Conservation (phyloP, 495 filamentous ascomycete genomes). For the Bryoglossum gracile region DNA sequence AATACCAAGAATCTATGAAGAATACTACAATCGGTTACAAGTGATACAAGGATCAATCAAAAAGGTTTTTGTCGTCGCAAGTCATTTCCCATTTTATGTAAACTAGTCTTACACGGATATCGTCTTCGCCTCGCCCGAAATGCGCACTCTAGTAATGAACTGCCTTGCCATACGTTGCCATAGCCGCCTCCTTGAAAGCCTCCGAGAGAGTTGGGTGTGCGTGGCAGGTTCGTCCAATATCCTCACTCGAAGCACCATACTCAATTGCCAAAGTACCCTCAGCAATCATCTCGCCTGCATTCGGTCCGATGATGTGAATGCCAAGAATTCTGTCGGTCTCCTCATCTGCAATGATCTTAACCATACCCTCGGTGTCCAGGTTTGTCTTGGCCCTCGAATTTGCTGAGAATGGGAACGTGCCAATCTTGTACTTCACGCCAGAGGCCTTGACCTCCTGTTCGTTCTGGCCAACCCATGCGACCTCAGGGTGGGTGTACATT, state of each 20-base stretch:
- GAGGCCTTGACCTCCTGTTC: slow-evolving; percentile 91
- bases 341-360: slow-evolving; percentile 95
- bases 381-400: slow-evolving; percentile 99
- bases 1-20: no score
- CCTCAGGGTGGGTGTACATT: slow-evolving; percentile 99
- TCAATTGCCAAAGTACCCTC: slow-evolving; percentile 93
- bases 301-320: slow-evolving; percentile 92
- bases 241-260: slow-evolving; percentile 92
- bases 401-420: slow-evolving; percentile 93
- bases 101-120: slow-evolving; percentile 17
- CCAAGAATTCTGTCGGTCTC: slow-evolving; percentile 95
- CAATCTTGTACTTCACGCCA: slow-evolving; percentile 82
- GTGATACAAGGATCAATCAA: no score
- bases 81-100: no score
- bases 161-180: slow-evolving; percentile 93
- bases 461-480: slow-evolving; percentile 97
- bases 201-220: slow-evolving; percentile 89
- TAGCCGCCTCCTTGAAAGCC: slow-evolving; percentile 99
- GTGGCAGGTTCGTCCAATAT: slow-evolving; percentile 92
- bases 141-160: slow-evolving; percentile 79
- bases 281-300: slow-evolving; percentile 98
- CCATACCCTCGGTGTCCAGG: slow-evolving; percentile 89
- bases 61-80: no score
- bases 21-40: no score
- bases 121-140: background rate